Conservation (phyloP, 192 early-diverging fungal genomes). For the Diversispora epigaea region DNA sequence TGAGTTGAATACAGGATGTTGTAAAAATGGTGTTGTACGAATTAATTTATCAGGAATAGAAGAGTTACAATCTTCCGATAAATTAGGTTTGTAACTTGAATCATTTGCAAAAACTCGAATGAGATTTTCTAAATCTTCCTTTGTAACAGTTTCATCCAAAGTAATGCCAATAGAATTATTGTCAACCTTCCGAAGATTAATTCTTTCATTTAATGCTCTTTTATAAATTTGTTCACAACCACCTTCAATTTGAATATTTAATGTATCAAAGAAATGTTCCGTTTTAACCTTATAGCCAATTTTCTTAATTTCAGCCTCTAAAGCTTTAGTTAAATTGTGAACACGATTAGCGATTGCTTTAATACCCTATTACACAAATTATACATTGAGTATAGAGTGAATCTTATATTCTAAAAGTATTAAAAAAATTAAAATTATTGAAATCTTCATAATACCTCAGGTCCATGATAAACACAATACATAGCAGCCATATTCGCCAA, state of each 20-base stretch:
- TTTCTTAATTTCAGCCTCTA: conserved; percentile 73
- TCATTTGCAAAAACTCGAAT: conserved; percentile 72
- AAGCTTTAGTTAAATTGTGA: conserved; percentile 82
- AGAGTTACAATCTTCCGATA: conserved; percentile 47
- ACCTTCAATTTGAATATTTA: conserved; percentile 75
- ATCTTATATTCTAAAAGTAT: not conserved
- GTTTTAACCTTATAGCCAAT: conserved; percentile 84
- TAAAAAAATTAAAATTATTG: conserved; percentile 6
- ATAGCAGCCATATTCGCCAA: conserved; percentile 99
- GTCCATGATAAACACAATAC: conserved; percentile 99
- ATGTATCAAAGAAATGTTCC: conserved; percentile 91
- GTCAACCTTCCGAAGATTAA: conserved; percentile 89
- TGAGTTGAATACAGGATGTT: conserved; percentile 92
- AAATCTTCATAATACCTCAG: conserved; percentile 52
- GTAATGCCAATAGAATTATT: conserved; percentile 77
- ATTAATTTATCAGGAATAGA: conserved; percentile 61
- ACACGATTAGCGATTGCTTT: conserved; percentile 88
- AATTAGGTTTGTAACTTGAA: conserved; percentile 47
- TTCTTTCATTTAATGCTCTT: conserved; percentile 69
- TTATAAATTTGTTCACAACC: conserved; percentile 64
- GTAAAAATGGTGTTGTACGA: conserved; percentile 76
- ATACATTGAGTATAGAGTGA: conserved; percentile 26
- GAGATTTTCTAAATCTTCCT: conserved; percentile 78
- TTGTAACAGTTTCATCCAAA: conserved; percentile 89
- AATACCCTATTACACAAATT: conserved; percentile 57